These are phyloP conservation scores for Neckera pumila DNA, from an alignment of 225 moss, liverwort and hornwort genomes.

Conservation along the genomic window DNA sequence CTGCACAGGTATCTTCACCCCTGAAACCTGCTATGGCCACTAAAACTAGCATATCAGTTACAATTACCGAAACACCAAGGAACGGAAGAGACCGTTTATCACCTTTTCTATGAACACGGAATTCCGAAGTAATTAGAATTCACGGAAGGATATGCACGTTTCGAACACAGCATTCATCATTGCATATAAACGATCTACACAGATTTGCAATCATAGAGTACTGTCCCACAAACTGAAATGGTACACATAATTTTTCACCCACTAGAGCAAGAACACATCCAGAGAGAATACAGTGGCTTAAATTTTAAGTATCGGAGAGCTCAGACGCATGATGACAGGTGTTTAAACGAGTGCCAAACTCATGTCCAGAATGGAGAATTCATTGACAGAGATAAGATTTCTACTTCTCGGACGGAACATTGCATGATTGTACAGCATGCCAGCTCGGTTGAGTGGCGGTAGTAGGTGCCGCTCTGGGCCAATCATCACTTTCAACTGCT, in stretches of 20 bases:
- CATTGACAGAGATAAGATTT: not conserved
- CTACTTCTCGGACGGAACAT: not conserved
- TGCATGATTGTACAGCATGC: not conserved
- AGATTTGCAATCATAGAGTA: not conserved
- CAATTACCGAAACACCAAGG: not conserved
- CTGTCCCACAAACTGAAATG: not conserved
- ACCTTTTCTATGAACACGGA: not conserved
- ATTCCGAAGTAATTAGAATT: not conserved
- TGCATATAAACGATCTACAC: not conserved
- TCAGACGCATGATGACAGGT: not conserved
- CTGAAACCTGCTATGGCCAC: conserved; percentile 15
- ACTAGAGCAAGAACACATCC: not conserved
- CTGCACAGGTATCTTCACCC: conserved; percentile 13
- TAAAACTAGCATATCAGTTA: not conserved
- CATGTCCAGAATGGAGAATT: not conserved
- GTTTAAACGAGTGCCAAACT: not conserved
- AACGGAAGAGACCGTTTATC: not conserved
- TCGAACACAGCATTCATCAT: not conserved
- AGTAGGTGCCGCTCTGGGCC: not conserved
- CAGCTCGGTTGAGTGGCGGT: not conserved
- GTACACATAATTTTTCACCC: not conserved
- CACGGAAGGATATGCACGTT: not conserved
- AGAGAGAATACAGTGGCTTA: not conserved
- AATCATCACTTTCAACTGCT: not conserved
- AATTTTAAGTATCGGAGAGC: not conserved